A percentile compares a stretch with the other conserved stretches of the same genome.
Conservation (phyloP, 106 monocot genomes). For the Narthecium ossifragum region DNA sequence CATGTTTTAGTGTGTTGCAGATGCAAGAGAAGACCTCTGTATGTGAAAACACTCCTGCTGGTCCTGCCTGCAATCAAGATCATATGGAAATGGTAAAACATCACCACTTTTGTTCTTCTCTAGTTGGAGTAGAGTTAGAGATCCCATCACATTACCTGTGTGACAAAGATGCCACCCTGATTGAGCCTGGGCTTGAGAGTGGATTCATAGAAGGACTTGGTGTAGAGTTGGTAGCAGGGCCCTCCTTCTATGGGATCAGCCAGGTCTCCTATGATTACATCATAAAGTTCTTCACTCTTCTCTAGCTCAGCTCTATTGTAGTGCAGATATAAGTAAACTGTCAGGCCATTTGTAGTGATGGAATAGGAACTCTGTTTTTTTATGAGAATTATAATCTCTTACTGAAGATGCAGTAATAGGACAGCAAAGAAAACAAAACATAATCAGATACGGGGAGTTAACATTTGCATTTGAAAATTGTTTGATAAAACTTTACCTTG, state of each 20-base stretch:
- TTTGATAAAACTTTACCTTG: conserved; percentile 6
- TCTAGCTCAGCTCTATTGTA: conserved; percentile 26
- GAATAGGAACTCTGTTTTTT: not conserved
- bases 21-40: conserved; percentile 52
- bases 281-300: conserved; percentile 20
- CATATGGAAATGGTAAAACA: not conserved
- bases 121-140: not conserved
- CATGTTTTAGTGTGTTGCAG: conserved; percentile 42
- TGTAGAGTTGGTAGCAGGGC: conserved; percentile 40
- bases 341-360: not conserved
- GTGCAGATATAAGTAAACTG: not conserved
- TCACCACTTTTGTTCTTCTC: not conserved
- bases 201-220: conserved; percentile 49
- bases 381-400: not conserved
- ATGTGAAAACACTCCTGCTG: conserved; percentile 38
- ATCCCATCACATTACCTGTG: conserved; percentile 14
- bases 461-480: too few relatives aligned
- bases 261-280: conserved; percentile 43
- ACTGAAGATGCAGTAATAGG: not conserved
- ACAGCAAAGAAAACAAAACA: too few relatives aligned
- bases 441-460: too few relatives aligned
- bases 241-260: conserved; percentile 57
- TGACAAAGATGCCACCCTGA: conserved; percentile 46
- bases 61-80: conserved; percentile 28
- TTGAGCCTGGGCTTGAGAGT: conserved; percentile 27